Evolutionary conservation across 306 rosid species (phyloP).

Genomic region (Vigna nakashimae): DNA sequence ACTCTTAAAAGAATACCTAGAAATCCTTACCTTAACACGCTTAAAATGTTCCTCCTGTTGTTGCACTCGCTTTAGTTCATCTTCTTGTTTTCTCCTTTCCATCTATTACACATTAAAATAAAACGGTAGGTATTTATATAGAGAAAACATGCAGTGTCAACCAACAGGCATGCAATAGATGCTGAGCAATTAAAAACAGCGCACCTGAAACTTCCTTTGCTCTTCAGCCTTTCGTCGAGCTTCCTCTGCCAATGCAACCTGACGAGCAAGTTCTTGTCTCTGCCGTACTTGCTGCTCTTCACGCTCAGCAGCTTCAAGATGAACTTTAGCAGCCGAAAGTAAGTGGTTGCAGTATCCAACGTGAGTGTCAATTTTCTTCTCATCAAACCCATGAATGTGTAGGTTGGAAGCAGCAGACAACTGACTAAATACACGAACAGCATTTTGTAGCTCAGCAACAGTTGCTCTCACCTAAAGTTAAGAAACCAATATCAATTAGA

Average conservation of each 20-base stretch:
- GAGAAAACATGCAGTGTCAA: constrained; percentile 27
- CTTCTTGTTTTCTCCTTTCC: constrained; percentile 98
- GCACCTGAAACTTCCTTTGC: constrained; percentile 90
- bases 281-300: constrained; percentile 93
- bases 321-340: constrained; percentile 87
- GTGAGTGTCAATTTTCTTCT: constrained; percentile 98
- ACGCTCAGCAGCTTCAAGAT: constrained; percentile 89
- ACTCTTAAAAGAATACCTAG: constrained; percentile 23
- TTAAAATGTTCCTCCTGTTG: constrained; percentile 95
- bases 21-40: constrained; percentile 79
- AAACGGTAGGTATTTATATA: constrained; percentile 25
- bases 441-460: constrained; percentile 92
- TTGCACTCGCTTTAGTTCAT: constrained; percentile 87
- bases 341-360: constrained; percentile 94
- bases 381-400: constrained; percentile 98
- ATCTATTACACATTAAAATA: constrained; percentile 60
- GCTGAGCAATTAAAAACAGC: constrained; percentile 39
- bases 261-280: constrained; percentile 97
- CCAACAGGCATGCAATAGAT: constrained; percentile 22
- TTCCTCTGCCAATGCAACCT: constrained; percentile 91
- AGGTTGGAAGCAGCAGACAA: constrained; percentile 99
- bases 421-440: constrained; percentile 95
- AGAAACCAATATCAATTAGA: constrained; percentile 39
- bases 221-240: constrained; percentile 98
- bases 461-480: constrained; percentile 83